Evolutionary conservation across 1,284 basidiomycete species (phyloP).

Genomic region (Sanghuangporus weigelae): DNA sequence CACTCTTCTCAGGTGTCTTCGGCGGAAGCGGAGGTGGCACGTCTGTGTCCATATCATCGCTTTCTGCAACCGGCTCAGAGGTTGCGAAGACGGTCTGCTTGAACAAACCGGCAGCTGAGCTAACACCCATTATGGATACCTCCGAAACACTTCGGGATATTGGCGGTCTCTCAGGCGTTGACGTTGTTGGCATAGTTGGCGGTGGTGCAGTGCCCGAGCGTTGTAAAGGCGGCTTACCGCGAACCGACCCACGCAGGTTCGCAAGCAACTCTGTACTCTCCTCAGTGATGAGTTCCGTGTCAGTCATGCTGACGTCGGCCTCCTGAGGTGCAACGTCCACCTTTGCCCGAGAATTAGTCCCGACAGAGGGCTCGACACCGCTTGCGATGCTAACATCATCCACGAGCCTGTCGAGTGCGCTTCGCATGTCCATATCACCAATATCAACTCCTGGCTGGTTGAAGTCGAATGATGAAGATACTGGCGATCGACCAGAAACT

Average conservation of each 20-base stretch:
- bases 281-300: slow-evolving; percentile 15
- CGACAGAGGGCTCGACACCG: slow-evolving; percentile 15
- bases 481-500: background rate
- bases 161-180: background rate
- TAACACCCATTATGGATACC: background rate
- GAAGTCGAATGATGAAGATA: slow-evolving; percentile 14
- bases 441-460: slow-evolving; percentile 23
- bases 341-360: background rate
- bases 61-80: slow-evolving; percentile 25
- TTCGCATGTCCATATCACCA: slow-evolving; percentile 64
- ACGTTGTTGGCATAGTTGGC: slow-evolving; percentile 17
- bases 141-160: slow-evolving; percentile 32
- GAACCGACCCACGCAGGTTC: slow-evolving; percentile 1
- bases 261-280: slow-evolving; percentile 15
- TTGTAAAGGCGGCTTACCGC: background rate
- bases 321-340: slow-evolving; percentile 1
- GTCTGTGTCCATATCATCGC: background rate
- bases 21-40: slow-evolving; percentile 47
- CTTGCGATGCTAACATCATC: slow-evolving; percentile 47
- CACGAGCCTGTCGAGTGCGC: slow-evolving; percentile 73
- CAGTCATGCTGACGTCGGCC: slow-evolving; percentile 15
- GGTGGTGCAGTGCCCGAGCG: background rate
- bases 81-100: background rate
- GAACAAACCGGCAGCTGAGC: background rate
- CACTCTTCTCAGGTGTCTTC: slow-evolving; percentile 42